phyloP scores from a whole-genome alignment of 805 yeast species.

The Saturnispora mendoncae region DNA sequence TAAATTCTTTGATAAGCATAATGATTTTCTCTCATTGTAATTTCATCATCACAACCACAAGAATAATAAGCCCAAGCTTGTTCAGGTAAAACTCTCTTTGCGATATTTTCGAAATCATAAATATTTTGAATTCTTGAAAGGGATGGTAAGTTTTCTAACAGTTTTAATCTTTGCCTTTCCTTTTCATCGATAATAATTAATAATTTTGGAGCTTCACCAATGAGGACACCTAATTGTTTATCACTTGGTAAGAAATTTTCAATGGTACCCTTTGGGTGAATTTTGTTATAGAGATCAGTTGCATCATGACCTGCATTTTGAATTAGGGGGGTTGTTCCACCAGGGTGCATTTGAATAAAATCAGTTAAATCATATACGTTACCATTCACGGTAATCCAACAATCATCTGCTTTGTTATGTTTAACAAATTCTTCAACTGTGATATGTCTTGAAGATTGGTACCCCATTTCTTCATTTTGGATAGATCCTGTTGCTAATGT shows the following conservation, averaged over 20 bases:
- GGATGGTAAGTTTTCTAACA: conserved; percentile 54
- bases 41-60: conserved; percentile 87
- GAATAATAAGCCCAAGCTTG: conserved; percentile 91
- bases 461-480: conserved; percentile 8
- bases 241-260: conserved; percentile 49
- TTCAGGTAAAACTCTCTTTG: conserved; percentile 64
- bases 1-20: conserved; percentile 79
- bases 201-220: conserved; percentile 28
- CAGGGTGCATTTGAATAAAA: conserved; percentile 38
- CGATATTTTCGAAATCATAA: conserved; percentile 81
- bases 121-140: conserved; percentile 63
- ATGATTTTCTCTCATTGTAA: conserved; percentile 83
- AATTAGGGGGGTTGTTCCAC: conserved; percentile 38
- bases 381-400: conserved; percentile 84
- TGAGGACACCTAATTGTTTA: conserved; percentile 50
- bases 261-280: conserved; percentile 82
- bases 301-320: conserved; percentile 45
- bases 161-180: conserved; percentile 36
- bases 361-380: conserved; percentile 72
- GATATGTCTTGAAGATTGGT: conserved; percentile 8
- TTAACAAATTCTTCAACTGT: conserved; percentile 34
- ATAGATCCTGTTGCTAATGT: neutral
- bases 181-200: conserved; percentile 31
- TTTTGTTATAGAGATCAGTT: conserved; percentile 68
- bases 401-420: conserved; percentile 52